These are phyloP conservation scores for Bassia scoparia DNA, from an alignment of 148 eudicot genomes.

Conservation along the genomic window DNA sequence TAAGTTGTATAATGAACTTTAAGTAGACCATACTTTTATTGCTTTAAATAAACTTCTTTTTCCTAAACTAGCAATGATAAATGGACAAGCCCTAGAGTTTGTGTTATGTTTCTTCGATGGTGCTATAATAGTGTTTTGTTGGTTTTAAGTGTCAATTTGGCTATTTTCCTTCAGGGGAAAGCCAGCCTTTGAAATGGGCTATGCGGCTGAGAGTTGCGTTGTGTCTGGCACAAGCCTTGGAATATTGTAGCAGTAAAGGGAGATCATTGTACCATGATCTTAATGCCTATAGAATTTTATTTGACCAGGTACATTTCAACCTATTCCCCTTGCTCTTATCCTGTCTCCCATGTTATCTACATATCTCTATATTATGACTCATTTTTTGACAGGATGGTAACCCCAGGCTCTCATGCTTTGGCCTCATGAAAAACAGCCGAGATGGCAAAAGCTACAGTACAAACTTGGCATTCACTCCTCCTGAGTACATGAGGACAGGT, in stretches of 20 bases:
- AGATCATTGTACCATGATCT: constrained; percentile 83
- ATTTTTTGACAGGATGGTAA: constrained; percentile 63
- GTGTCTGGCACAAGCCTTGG: constrained; percentile 82
- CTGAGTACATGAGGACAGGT: constrained; percentile 93
- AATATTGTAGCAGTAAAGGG: constrained; percentile 77
- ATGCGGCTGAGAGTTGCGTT: constrained; percentile 79
- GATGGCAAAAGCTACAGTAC: constrained; percentile 93
- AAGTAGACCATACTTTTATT: background rate
- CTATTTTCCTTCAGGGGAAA: constrained; percentile 57
- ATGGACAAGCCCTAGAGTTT: background rate
- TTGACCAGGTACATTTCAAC: constrained; percentile 53
- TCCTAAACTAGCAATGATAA: background rate
- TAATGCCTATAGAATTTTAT: constrained; percentile 74
- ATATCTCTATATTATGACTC: constrained; percentile 24
- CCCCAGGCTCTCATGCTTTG: constrained; percentile 90
- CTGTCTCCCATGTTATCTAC: background rate
- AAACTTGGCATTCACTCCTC: constrained; percentile 88
- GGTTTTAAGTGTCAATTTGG: background rate
- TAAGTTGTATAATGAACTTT: background rate
- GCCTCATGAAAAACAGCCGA: constrained; percentile 91
- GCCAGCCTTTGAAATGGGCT: constrained; percentile 80
- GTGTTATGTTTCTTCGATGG: background rate
- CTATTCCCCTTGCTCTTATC: background rate
- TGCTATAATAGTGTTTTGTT: background rate
- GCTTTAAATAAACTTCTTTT: background rate